phyloP scores from a whole-genome alignment of 768 basidiomycete genomes.

The Leucosporidium creatinivorum region DNA sequence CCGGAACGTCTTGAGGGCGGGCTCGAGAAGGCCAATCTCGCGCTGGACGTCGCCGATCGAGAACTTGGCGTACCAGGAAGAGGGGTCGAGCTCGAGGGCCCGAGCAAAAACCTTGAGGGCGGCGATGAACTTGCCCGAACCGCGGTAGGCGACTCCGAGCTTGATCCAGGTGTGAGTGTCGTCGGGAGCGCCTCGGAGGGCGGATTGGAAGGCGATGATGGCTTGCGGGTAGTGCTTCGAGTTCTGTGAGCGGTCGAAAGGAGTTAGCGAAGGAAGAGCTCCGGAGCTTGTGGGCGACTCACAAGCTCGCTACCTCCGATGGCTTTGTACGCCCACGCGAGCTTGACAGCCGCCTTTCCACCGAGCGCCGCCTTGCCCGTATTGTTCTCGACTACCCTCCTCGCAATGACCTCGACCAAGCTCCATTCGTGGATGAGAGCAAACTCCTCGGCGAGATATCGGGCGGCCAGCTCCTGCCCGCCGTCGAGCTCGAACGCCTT shows the following conservation, averaged over 20 bases:
- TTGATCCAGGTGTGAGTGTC: conserved; percentile 82
- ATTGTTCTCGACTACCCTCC: conserved; percentile 86
- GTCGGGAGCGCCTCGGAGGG: conserved; percentile 44
- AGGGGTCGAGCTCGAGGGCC: conserved; percentile 63
- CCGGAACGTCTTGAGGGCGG: conserved; percentile 64
- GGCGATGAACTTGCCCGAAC: conserved; percentile 78
- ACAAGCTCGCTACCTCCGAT: conserved; percentile 85
- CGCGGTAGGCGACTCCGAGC: conserved; percentile 83
- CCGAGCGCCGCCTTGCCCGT: conserved; percentile 63
- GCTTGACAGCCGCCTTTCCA: conserved; percentile 55
- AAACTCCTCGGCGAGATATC: conserved; percentile 75
- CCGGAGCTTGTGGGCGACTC: too few species aligned
- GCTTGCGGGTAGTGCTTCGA: conserved; percentile 33
- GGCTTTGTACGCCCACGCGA: conserved; percentile 98
- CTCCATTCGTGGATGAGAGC: conserved; percentile 93
- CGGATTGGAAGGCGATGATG: conserved; percentile 34
- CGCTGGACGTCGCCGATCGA: conserved; percentile 77
- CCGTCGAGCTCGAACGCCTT: conserved; percentile 96
- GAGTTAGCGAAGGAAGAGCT: not conserved
- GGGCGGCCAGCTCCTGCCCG: conserved; percentile 75
- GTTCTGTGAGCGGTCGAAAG: conserved; percentile 12
- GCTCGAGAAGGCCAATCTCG: conserved; percentile 63
- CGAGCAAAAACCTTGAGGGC: conserved; percentile 76
- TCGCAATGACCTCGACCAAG: conserved; percentile 86
- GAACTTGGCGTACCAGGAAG: conserved; percentile 76